These are phyloP conservation scores for Clonostachys byssicola DNA, from an alignment of 2,329 filamentous ascomycete genomes.

Conservation along the genomic window DNA sequence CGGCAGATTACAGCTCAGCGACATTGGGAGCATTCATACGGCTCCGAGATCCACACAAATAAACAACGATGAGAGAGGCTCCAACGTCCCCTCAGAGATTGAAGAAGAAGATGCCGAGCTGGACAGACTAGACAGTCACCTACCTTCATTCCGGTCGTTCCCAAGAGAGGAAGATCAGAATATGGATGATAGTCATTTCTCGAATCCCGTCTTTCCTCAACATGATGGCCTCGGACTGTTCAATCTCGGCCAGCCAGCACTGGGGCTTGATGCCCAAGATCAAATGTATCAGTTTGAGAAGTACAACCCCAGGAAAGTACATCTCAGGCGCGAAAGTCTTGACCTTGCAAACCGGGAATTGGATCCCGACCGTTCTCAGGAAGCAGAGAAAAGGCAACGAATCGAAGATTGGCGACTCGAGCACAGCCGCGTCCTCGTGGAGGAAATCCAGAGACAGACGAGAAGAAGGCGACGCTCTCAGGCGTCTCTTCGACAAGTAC, in stretches of 20 bases:
- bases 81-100: conserved; percentile 25
- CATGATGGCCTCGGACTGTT: conserved; percentile 94
- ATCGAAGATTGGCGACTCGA: conserved; percentile 93
- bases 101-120: conserved; percentile 72
- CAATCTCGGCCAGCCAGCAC: conserved; percentile 52
- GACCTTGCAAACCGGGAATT: conserved; percentile 45
- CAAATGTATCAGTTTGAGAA: conserved; percentile 87
- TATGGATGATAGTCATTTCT: conserved; percentile 26
- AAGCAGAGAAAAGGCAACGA: conserved; percentile 71
- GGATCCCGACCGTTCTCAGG: conserved; percentile 52
- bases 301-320: conserved; percentile 69
- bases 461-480: conserved; percentile 61
- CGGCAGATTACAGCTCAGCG: conserved; percentile 71
- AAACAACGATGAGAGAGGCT: conserved; percentile 36
- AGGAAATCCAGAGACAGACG: conserved; percentile 88
- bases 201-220: conserved; percentile 72
- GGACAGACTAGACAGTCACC: conserved; percentile 88
- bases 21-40: conserved; percentile 74
- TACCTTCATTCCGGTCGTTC: conserved; percentile 78
- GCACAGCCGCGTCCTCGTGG: conserved; percentile 78
- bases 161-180: conserved; percentile 22
- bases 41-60: conserved; percentile 52
- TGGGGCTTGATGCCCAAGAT: conserved; percentile 63
- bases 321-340: conserved; percentile 46
- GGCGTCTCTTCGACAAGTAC: conserved; percentile 31